Base-by-base conservation (phyloP, 2,329 filamentous ascomycete species). In the Ustulina deusta region DNA sequence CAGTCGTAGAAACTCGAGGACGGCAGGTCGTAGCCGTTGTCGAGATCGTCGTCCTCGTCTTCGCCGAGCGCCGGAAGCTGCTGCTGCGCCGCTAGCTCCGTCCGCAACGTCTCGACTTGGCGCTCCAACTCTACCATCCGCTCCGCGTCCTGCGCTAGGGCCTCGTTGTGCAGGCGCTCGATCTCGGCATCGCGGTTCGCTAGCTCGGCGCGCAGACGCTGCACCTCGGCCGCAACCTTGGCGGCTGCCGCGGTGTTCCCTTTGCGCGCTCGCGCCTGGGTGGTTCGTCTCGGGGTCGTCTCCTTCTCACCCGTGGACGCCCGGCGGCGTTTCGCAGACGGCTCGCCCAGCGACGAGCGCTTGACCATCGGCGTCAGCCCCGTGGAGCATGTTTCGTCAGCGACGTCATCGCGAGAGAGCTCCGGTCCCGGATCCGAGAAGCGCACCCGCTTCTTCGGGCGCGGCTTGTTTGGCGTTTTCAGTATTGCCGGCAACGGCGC, bases 281-380 rank as follows among this genome's bases (percentile, higher is more conserved):
- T 7, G 2, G 11, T 65, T 29, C 34, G 34, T 9, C 38, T 66
- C 22, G 79, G 78, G 61, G 88, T 83, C 13, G 77, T 75, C 74
- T 88, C 86, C 78, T 89, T 84, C 77, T 89, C 85, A 0, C 82
- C 81, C 1, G 76, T 71, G 13, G 59, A 82, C 0, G 82, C 81
- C 25, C 85, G 82, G 6, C 84, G 82, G 15, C 80, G 80, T 42
- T 81, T 79, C 61, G 61, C 77, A 71, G 64, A 75, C 77, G 74
- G 71, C 69, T 73, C 56, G 15, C 68, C 66, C 6, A 89, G 80
- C 0, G 82, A 82, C 0, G 87, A 82, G 22, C 86, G 84, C 42
- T 81, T 81, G 49, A 90, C 79, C 79, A 89, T 85, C 1, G 88
- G 88, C 0, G 88, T 90, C 32, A 90, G 77, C 1, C 88, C 87